Conservation (phyloP, 202 grass and related monocot species). For the Hordeum pubiflorum region DNA sequence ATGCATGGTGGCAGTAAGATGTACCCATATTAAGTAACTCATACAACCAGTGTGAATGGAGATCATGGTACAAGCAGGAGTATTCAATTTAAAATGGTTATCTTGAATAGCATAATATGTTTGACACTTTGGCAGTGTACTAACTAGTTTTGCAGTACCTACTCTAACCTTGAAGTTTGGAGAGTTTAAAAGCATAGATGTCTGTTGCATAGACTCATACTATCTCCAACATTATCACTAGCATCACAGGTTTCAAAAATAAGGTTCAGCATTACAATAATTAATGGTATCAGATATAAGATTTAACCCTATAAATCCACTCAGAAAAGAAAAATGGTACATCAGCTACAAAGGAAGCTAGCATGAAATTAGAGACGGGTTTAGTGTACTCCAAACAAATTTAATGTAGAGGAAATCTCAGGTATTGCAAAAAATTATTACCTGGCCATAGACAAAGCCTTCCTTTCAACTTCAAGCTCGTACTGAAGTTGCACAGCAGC, state of each 20-base stretch:
- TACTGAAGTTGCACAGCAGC: slow-evolving; percentile 68
- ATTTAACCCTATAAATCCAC: not conserved
- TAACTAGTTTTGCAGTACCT: not conserved
- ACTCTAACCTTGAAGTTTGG: not conserved
- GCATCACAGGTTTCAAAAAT: not conserved
- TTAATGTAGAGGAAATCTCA: not conserved
- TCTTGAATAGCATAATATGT: not conserved
- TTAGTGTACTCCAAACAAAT: not conserved
- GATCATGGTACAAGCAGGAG: not conserved
- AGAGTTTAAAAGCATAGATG: not conserved
- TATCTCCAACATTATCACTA: not conserved
- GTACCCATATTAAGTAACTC: not conserved
- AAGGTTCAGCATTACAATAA: slow-evolving; percentile 6
- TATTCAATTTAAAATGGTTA: not conserved
- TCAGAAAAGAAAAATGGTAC: not conserved
- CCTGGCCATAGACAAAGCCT: slow-evolving; percentile 92
- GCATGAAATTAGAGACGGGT: not conserved
- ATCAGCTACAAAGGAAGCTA: not conserved
- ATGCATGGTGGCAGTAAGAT: not conserved
- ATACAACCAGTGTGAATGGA: slow-evolving; percentile 7
- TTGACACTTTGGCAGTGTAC: not conserved
- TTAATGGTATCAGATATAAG: not conserved
- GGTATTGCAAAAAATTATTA: slow-evolving; percentile 15
- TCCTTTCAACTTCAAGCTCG: slow-evolving; percentile 93
- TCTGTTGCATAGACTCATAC: not conserved